These are phyloP conservation scores for Neonectria ditissima DNA, from an alignment of 2,329 filamentous ascomycete genomes.

Conservation along the genomic window DNA sequence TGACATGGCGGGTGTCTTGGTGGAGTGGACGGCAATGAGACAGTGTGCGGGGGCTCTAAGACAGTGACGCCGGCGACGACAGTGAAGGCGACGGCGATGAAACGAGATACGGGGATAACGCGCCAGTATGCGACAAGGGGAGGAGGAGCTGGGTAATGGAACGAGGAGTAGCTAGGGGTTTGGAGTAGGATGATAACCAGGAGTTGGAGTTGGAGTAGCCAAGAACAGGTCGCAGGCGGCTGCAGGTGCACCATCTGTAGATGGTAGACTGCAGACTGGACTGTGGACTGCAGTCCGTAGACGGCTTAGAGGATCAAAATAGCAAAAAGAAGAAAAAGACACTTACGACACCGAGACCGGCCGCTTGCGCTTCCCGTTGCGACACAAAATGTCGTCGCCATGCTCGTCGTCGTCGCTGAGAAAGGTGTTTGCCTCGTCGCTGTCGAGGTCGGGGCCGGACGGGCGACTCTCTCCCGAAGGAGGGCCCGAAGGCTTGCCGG, in stretches of 20 bases:
- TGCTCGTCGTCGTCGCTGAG: slow-evolving; percentile 60
- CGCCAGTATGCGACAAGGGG: slow-evolving; percentile 18
- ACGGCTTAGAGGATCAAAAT: slow-evolving; percentile 8
- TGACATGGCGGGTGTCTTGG: slow-evolving; percentile 33
- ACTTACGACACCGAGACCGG: slow-evolving; percentile 70
- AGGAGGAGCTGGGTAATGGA: slow-evolving; percentile 2
- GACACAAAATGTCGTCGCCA: slow-evolving; percentile 49
- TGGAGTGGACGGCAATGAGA: not conserved
- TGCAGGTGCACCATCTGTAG: not conserved
- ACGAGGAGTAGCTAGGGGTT: not conserved
- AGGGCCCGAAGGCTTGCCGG: slow-evolving; percentile 40
- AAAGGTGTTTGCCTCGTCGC: slow-evolving; percentile 55
- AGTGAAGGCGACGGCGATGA: slow-evolving; percentile 1
- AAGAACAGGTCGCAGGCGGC: not conserved
- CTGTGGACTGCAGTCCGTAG: not conserved
- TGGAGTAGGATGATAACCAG: not conserved
- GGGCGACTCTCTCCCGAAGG: slow-evolving; percentile 50
- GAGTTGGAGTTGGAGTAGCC: not conserved
- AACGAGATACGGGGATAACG: slow-evolving; percentile 5
- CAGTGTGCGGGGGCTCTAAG: not conserved
- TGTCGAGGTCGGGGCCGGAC: slow-evolving; percentile 55
- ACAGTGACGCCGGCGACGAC: not conserved
- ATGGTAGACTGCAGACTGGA: not conserved
- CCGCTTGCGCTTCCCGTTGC: slow-evolving; percentile 67
- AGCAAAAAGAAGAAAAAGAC: slow-evolving; percentile 22